Percentiles rank a stretch among this genome's conserved stretches.
Conservation (phyloP, 1,139 yeast species). For the Zygosaccharomyces pseudobailii region DNA sequence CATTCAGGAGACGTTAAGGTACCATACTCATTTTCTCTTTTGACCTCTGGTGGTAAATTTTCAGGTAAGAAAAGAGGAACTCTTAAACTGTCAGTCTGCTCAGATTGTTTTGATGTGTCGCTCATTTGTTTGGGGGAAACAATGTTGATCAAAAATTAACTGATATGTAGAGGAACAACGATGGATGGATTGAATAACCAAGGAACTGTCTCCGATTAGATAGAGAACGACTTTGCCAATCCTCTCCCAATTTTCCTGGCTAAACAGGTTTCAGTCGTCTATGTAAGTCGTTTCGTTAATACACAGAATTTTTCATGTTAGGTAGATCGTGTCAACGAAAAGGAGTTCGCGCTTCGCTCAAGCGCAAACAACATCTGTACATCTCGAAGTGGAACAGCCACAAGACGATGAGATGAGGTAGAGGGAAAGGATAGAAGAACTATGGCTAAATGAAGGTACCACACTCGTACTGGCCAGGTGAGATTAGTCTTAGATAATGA, state of each 20-base stretch:
- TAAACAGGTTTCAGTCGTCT: background rate
- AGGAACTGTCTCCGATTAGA: background rate
- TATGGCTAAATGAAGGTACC: conserved; percentile 2
- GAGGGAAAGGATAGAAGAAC: background rate
- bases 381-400: background rate
- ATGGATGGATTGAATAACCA: background rate
- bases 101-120: background rate
- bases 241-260: background rate
- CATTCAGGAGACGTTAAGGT: conserved; percentile 52
- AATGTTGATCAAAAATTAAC: background rate
- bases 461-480: conserved; percentile 35
- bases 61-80: conserved; percentile 35
- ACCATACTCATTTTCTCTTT: conserved; percentile 64
- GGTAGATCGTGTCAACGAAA: background rate
- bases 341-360: conserved; percentile 7
- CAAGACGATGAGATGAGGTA: background rate
- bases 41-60: conserved; percentile 43
- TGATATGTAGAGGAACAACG: background rate
- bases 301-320: conserved; percentile 1
- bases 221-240: background rate
- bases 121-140: background rate
- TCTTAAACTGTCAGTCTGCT: conserved; percentile 6
- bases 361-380: background rate
- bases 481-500: conserved; percentile 41
- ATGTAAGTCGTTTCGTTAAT: background rate